A percentile compares a stretch with the other conserved stretches of the same genome.
Evolutionary conservation across 495 filamentous ascomycete species (phyloP).

Genomic region (Lasiosphaeria miniovina): DNA sequence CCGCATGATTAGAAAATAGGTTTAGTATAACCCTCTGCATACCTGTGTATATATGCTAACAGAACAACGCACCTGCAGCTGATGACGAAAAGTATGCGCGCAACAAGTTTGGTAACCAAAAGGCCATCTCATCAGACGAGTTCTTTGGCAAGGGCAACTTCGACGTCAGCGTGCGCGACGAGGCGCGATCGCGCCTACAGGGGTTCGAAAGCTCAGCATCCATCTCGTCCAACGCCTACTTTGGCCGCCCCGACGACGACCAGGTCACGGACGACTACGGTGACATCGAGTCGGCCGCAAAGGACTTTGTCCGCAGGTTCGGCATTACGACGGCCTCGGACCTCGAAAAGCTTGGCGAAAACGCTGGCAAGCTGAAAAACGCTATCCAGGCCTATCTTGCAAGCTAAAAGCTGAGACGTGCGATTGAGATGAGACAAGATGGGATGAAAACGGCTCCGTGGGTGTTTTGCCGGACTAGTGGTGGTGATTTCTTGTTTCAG

Average conservation of each 20-base stretch:
- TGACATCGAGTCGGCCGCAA: constrained; percentile 85
- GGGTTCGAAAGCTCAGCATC: constrained; percentile 89
- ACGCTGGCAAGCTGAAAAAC: constrained; percentile 82
- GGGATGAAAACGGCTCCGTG: not conserved
- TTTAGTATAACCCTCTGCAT: too few species aligned
- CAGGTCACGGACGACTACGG: constrained; percentile 73
- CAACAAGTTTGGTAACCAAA: constrained; percentile 79
- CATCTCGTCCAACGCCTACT: constrained; percentile 96
- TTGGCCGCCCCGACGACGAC: constrained; percentile 74
- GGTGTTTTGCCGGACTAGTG: not conserved
- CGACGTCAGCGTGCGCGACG: constrained; percentile 73
- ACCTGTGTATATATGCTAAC: not conserved
- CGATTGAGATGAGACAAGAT: not conserved
- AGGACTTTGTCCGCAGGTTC: constrained; percentile 91
- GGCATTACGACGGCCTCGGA: constrained; percentile 94
- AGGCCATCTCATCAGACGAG: constrained; percentile 95
- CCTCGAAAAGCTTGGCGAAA: constrained; percentile 78
- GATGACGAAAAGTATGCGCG: constrained; percentile 73
- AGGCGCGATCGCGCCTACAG: constrained; percentile 81
- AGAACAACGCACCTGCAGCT: constrained; percentile 38
- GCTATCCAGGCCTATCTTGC: constrained; percentile 81
- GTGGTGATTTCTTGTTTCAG: too few species aligned
- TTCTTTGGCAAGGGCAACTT: constrained; percentile 91
- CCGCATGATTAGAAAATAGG: too few species aligned
- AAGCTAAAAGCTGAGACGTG: constrained; percentile 32